Base-by-base conservation (phyloP, 352 stramenopile species). In the Elongisporangium senticosum region DNA sequence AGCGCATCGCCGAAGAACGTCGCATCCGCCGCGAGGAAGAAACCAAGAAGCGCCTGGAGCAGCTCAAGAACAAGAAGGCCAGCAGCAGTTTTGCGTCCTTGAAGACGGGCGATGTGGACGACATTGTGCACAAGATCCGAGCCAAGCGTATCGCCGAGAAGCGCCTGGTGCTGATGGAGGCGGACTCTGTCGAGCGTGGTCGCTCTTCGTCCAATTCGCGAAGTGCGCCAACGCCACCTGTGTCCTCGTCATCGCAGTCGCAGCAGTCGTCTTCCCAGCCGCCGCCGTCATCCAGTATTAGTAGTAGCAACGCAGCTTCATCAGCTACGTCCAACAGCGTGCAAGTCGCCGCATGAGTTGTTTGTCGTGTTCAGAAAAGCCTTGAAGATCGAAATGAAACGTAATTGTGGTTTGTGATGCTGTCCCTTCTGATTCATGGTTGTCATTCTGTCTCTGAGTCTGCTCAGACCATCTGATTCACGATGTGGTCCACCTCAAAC, bases 111-210 rank as follows among this genome's bases (percentile, higher is more conserved):
- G 80, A 94, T 39, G 84, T 89, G 22, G 80, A 94, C 47, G 82
- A 89, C 49, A 94, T 94, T 61, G 75, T 92, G 61, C 87, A 75
- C 59, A 89, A 89, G 68, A 92, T 94, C 58, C 84, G 80, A 7
- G 75, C 75, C 20, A 94, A 94, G 65, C 80, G 84, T 23, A 71
- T 87, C 3, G 82, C 84, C 17, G 82, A 94, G 59, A 92, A 90
- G 68, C 74, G 79, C 4, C 71, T 75, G 20, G 78, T 89, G 57
- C 64, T 89, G 61, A 56, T 82, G 53, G 73, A 70, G 51, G 64
- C 52, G 28, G 58, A 62, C 26, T 71, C 71, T 55, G 64, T 17
- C 51, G 52, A 69, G 19, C 58, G 58, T 1, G 19, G 63, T 11
- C 65, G 62, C 1, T 58, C 65, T 13, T 56, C 65, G 22, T 69